phyloP scores from a whole-genome alignment of 2,329 filamentous ascomycete species.

The Corniculantispora saksenae region DNA sequence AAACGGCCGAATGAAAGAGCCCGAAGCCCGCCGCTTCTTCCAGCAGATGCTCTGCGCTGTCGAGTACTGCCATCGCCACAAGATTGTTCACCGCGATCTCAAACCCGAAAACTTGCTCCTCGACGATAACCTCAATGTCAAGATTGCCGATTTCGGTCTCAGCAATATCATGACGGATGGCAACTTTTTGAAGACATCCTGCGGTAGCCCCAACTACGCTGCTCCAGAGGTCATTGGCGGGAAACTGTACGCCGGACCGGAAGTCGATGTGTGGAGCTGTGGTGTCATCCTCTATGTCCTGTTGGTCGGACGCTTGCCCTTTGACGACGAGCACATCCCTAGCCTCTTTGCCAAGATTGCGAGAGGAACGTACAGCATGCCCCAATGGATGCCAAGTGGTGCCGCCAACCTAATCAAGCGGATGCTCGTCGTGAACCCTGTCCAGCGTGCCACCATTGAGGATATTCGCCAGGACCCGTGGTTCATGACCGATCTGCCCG shows the following conservation, averaged over 20 bases:
- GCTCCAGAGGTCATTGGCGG: conserved; percentile 97
- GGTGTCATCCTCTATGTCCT: conserved; percentile 88
- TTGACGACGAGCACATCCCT: conserved; percentile 98
- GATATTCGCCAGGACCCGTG: conserved; percentile 93
- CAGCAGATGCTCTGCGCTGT: conserved; percentile 99
- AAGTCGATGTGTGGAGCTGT: conserved; percentile 98
- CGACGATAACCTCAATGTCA: conserved; percentile 94
- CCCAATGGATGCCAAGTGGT: conserved; percentile 84
- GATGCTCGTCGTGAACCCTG: conserved; percentile 94
- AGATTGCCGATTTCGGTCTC: conserved; percentile 97
- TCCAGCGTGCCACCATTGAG: conserved; percentile 89
- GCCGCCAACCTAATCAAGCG: conserved; percentile 81
- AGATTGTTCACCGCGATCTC: conserved; percentile 95
- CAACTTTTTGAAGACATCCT: conserved; percentile 98
- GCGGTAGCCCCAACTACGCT: conserved; percentile 96
- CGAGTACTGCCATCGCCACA: conserved; percentile 97
- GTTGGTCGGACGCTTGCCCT: conserved; percentile 80
- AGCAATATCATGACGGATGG: conserved; percentile 99
- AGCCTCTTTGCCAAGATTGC: conserved; percentile 98
- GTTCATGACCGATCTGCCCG: conserved; percentile 85
- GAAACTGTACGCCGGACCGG: conserved; percentile 94
- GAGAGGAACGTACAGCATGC: conserved; percentile 88
- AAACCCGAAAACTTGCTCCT: conserved; percentile 97
- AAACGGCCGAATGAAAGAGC: conserved; percentile 86
- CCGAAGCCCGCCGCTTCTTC: conserved; percentile 94